These are phyloP conservation scores for Cutaneotrichosporon sp. DNA, from an alignment of 1,284 basidiomycete genomes.

Conservation along the genomic window DNA sequence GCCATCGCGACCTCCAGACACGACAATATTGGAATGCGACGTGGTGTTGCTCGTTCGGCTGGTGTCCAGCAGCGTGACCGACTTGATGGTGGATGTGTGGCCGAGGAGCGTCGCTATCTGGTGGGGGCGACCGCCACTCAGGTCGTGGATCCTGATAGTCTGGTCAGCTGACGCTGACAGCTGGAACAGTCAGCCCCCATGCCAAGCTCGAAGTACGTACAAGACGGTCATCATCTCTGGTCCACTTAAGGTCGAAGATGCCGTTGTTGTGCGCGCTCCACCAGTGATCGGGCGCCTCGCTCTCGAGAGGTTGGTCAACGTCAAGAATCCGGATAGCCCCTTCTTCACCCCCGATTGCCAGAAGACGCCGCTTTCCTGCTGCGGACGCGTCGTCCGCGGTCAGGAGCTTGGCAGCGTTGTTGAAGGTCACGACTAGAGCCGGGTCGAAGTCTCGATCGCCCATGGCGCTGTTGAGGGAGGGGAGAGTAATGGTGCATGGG, in stretches of 20 bases:
- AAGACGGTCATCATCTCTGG: constrained; percentile 59
- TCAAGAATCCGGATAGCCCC: constrained; percentile 44
- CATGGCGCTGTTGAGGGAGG: constrained; percentile 37
- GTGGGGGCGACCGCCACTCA: constrained; percentile 29
- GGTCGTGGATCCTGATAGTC: constrained; percentile 41
- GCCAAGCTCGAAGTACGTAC: constrained; percentile 31
- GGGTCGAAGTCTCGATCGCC: constrained; percentile 43
- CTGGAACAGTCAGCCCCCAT: constrained; percentile 33
- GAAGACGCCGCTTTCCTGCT: constrained; percentile 28
- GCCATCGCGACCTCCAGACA: constrained; percentile 52
- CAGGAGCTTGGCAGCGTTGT: constrained; percentile 32
- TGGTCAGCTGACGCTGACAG: constrained; percentile 52
- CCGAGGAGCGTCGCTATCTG: constrained; percentile 37
- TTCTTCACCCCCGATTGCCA: constrained; percentile 48
- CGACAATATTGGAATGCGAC: constrained; percentile 34
- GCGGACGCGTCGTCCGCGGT: constrained; percentile 26
- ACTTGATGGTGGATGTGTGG: constrained; percentile 51
- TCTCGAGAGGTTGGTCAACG: constrained; percentile 39
- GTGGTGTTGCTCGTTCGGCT: constrained; percentile 22
- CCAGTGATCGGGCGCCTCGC: constrained; percentile 38
- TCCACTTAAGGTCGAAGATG: constrained; percentile 78
- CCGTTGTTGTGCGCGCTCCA: constrained; percentile 69
- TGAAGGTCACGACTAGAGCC: constrained; percentile 40
- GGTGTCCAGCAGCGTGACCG: constrained; percentile 44
- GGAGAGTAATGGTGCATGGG: constrained; percentile 36